These are phyloP conservation scores for Ceratocystis huliohia DNA, from an alignment of 2,329 filamentous ascomycete species.

Conservation along the genomic window DNA sequence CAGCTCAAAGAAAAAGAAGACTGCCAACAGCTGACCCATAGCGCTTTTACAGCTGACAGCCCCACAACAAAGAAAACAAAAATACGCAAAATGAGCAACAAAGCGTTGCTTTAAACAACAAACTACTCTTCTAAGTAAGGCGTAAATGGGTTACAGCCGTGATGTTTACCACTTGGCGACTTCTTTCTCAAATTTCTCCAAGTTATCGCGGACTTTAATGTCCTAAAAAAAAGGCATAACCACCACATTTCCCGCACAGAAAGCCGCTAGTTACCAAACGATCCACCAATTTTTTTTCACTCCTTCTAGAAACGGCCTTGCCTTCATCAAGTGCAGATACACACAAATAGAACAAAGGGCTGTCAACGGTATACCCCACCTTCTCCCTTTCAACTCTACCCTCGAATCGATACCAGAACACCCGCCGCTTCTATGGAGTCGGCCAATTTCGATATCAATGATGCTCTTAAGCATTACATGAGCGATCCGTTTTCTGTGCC, in stretches of 20 bases:
- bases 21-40: neutral
- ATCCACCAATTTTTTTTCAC: neutral
- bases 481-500: conserved; percentile 75
- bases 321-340: neutral
- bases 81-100: conserved; percentile 23
- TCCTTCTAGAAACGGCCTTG: neutral
- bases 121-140: conserved; percentile 9
- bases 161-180: conserved; percentile 2
- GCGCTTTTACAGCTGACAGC: neutral
- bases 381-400: neutral
- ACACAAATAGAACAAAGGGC: neutral
- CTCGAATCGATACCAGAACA: neutral
- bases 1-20: neutral
- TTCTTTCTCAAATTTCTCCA: conserved; percentile 1
- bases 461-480: conserved; percentile 92
- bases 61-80: conserved; percentile 27
- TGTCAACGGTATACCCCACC: conserved; percentile 7
- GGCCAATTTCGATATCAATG: conserved; percentile 87
- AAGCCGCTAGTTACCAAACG: neutral
- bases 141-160: neutral
- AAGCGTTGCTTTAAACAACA: conserved; percentile 20
- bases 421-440: conserved; percentile 47
- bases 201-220: conserved; percentile 1
- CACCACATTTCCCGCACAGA: neutral
- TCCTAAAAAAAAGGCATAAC: neutral